Percentiles rank a stretch among this genome's conserved stretches.
Evolutionary conservation across 352 stramenopile genomes (phyloP).

Genomic region (Globisporangium radiosum): DNA sequence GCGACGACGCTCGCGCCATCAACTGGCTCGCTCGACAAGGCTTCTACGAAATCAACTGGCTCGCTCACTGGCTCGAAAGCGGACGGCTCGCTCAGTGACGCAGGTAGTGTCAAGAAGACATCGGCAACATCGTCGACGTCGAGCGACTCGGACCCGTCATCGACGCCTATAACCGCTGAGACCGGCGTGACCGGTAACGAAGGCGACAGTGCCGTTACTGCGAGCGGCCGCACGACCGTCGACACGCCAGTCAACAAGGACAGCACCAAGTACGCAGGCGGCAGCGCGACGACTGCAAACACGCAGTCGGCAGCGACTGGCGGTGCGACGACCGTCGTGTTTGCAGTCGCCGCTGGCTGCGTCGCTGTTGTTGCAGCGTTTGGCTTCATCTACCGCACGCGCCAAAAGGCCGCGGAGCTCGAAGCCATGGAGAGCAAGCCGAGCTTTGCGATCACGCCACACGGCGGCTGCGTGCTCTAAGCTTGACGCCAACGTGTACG

Average conservation of each 20-base stretch:
- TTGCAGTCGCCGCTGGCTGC: slow-evolving; percentile 15
- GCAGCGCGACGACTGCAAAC: slow-evolving; percentile 26
- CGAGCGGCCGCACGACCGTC: slow-evolving; percentile 10
- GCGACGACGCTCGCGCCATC: neutral
- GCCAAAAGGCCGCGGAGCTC: slow-evolving; percentile 55
- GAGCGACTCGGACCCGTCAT: neutral
- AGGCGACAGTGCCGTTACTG: neutral
- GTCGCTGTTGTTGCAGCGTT: slow-evolving; percentile 46
- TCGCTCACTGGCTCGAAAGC: slow-evolving; percentile 5
- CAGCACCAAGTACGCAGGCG: slow-evolving; percentile 14
- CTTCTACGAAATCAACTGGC: slow-evolving; percentile 24
- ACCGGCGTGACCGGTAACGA: neutral
- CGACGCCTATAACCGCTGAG: neutral
- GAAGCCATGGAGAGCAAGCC: slow-evolving; percentile 46
- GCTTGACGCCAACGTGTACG: neutral
- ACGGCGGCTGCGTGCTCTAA: slow-evolving; percentile 50
- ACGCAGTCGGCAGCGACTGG: slow-evolving; percentile 19
- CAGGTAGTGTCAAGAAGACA: slow-evolving; percentile 8
- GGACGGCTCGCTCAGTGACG: slow-evolving; percentile 4
- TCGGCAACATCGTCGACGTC: slow-evolving; percentile 7
- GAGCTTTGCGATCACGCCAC: slow-evolving; percentile 36
- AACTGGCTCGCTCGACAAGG: slow-evolving; percentile 44
- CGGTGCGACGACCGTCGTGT: slow-evolving; percentile 1
- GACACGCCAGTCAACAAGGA: slow-evolving; percentile 14
- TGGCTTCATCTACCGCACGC: slow-evolving; percentile 74